phyloP scores from a whole-genome alignment of 495 filamentous ascomycete species.

The Rhypophila decipiens region DNA sequence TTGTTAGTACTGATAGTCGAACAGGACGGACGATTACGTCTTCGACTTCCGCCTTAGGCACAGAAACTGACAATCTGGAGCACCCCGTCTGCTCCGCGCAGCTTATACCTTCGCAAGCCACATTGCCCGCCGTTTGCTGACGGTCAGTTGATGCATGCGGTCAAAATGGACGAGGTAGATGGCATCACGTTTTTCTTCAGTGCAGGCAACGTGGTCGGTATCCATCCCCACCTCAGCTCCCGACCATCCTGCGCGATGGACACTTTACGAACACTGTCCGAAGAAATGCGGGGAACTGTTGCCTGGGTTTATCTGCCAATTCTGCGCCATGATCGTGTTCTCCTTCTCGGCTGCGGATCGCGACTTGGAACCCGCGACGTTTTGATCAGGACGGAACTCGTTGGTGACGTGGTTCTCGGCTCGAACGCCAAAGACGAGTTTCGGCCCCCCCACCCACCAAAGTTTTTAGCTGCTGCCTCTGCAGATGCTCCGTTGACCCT shows the following conservation, averaged over 20 bases:
- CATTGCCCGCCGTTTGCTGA: constrained; percentile 1
- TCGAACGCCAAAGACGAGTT: constrained; percentile 1
- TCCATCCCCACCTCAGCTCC: constrained; percentile 9
- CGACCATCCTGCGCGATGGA: constrained; percentile 4
- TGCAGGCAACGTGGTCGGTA: not conserved
- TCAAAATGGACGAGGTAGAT: constrained; percentile 5
- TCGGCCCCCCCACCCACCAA: constrained; percentile 3
- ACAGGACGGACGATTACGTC: constrained; percentile 3
- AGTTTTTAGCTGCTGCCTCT: too few species aligned
- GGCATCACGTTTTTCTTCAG: constrained; percentile 18
- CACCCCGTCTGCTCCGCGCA: constrained; percentile 13
- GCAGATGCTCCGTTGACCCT: constrained; percentile 5
- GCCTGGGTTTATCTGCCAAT: constrained; percentile 16
- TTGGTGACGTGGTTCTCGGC: constrained; percentile 9
- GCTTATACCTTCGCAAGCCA: constrained; percentile 4
- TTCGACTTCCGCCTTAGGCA: not conserved
- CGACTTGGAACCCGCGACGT: not conserved
- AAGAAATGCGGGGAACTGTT: constrained; percentile 1
- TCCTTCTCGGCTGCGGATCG: constrained; percentile 8
- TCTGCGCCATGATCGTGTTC: constrained; percentile 6
- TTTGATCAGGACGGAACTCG: constrained; percentile 1
- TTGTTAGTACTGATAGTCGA: not conserved
- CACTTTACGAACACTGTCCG: not conserved
- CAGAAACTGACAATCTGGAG: constrained; percentile 10
- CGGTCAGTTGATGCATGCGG: constrained; percentile 4